These are phyloP conservation scores for Fonsecaea pugnacius DNA, from an alignment of 2,329 filamentous ascomycete genomes.

Conservation along the genomic window DNA sequence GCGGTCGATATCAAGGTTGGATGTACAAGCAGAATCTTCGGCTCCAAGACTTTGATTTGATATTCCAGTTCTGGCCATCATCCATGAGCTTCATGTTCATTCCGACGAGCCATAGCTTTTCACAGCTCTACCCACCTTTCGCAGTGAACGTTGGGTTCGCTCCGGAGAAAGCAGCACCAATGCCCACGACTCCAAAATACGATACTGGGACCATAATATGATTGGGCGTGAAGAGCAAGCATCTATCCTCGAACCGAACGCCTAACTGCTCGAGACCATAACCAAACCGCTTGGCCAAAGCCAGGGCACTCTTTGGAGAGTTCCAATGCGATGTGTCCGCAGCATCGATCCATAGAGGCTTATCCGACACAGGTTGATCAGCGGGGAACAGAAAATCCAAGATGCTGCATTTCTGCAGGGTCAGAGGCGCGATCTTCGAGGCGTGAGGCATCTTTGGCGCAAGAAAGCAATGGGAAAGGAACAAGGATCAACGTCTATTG, in stretches of 20 bases:
- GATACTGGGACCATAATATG: conserved; percentile 70
- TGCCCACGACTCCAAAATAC: conserved; percentile 60
- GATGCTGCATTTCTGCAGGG: conserved; percentile 43
- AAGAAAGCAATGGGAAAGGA: not conserved
- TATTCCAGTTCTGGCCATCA: conserved; percentile 62
- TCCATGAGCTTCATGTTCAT: not conserved
- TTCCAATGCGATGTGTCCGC: conserved; percentile 51
- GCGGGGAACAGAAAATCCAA: conserved; percentile 32
- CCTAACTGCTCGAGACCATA: conserved; percentile 55
- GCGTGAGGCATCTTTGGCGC: not conserved
- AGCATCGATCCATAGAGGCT: conserved; percentile 61
- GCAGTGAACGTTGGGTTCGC: conserved; percentile 69
- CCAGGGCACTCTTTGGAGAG: conserved; percentile 54
- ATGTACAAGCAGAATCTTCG: conserved; percentile 44
- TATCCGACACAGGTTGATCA: conserved; percentile 37
- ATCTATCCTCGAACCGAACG: conserved; percentile 55
- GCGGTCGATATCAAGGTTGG: conserved; percentile 54
- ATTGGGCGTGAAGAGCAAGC: conserved; percentile 68
- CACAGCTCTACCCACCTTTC: conserved; percentile 37
- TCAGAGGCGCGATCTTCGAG: conserved; percentile 55
- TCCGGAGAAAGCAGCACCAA: conserved; percentile 62
- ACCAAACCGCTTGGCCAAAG: conserved; percentile 59
- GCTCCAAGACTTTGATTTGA: conserved; percentile 60
- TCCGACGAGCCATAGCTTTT: not conserved
- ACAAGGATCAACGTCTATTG: conserved; percentile 1